These are phyloP conservation scores for Gardenia jasminoides DNA, from an alignment of 257 asterid genomes.

Conservation along the genomic window DNA sequence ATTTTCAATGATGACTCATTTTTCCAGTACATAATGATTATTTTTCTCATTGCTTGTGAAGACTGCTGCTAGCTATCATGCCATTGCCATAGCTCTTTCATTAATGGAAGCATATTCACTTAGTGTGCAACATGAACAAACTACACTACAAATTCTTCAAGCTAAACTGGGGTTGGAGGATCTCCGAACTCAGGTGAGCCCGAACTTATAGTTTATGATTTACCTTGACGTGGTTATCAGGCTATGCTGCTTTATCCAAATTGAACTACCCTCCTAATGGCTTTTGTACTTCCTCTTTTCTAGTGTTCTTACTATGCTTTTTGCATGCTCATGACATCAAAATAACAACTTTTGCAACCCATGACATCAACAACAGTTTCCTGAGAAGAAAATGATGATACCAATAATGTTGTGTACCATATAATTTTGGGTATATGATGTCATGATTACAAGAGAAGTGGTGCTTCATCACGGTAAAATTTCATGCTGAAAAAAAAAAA, in stretches of 20 bases:
- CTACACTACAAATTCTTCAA: slow-evolving; percentile 95
- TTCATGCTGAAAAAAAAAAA: neutral
- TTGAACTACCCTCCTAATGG: neutral
- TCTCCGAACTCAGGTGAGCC: slow-evolving; percentile 93
- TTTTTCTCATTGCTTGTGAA: slow-evolving; percentile 25
- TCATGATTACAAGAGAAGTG: neutral
- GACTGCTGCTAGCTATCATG: slow-evolving; percentile 99
- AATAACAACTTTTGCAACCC: too few species aligned
- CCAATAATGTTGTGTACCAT: neutral
- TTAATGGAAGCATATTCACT: slow-evolving; percentile 98
- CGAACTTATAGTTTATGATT: slow-evolving; percentile 17
- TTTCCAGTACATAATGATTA: slow-evolving; percentile 2
- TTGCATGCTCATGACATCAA: neutral
- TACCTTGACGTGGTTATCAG: slow-evolving; percentile 6
- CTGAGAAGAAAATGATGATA: neutral
- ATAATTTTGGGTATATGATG: neutral
- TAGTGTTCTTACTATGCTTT: neutral
- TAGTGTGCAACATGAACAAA: slow-evolving; percentile 97
- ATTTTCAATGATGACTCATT: neutral
- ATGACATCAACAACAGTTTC: neutral
- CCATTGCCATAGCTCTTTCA: slow-evolving; percentile 98
- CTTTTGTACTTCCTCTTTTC: neutral
- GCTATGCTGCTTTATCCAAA: neutral
- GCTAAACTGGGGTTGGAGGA: slow-evolving; percentile 93
- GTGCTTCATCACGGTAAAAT: neutral